Evolutionary conservation across 768 basidiomycete species (phyloP), one percentile per base, ranked within the genome.

Genomic region (Lanmaoa pseudosensibilis): DNA sequence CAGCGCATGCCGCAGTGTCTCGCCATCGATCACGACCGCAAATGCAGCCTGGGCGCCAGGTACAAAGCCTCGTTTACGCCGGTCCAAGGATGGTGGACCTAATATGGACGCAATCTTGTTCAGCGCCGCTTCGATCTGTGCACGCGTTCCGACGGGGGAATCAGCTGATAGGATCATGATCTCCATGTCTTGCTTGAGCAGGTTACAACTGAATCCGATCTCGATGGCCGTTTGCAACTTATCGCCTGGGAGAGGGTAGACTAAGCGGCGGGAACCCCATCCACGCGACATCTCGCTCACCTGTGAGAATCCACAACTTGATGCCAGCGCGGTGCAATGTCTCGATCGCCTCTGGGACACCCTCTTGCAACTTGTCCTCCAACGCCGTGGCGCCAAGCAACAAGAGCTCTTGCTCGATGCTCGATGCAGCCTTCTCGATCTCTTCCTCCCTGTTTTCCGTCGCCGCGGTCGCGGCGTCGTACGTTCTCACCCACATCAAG

Each of bases 181-280:
- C 55, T 98, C 95, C 94, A 96, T 98, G 57, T 90, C 86, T 67
- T 79, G 86, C 75, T 96, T 95, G 57, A 98, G 83, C 18, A 98
- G 77, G 69, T 98, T 98, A 75, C 96, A 97, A 64, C 87, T 90
- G 80, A 91, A 98, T 12, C 82, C 96, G 59, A 99, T 98, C 70
- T 98, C 96, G 67, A 99, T 98, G 15, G 96, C 96, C 1, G 96
- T 99, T 72, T 98, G 95, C 1, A 98, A 79, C 73, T 99, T 99
- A 75, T 99, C 96, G 27, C 95, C 92, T 89, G 59, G 5, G 38
- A 27, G 23, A 48, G 5, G n/a, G 27, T 7, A 18, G 0, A 3
- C 50, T 44, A 41, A 46, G 16, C 7, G 11, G 23, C 23, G 21
- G 21, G 25, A 12, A n/a, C 38, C 47, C 16, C 46, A 38, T 16